phyloP scores from a whole-genome alignment of 2,329 filamentous ascomycete genomes.

The Xylaria sp. region DNA sequence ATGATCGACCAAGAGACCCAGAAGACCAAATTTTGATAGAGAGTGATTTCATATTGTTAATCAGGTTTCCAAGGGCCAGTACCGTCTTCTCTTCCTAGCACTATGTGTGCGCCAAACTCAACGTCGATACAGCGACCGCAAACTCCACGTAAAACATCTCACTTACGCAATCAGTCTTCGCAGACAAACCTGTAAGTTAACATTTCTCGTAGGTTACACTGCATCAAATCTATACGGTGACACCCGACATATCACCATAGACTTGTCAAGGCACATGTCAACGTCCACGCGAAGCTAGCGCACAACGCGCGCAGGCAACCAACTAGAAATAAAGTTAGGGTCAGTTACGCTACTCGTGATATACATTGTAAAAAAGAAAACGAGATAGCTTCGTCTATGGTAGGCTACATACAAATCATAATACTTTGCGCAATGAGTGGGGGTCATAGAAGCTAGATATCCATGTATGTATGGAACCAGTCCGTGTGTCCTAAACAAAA shows the following conservation, averaged over 20 bases:
- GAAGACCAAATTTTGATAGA: not conserved
- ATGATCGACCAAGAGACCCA: not conserved
- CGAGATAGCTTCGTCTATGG: not conserved
- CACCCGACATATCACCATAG: not conserved
- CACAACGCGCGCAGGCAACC: not conserved
- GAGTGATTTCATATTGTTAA: not conserved
- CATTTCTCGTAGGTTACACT: not conserved
- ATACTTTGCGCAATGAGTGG: not conserved
- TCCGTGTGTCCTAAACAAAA: not conserved
- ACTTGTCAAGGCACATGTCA: not conserved
- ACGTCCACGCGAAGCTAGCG: not conserved
- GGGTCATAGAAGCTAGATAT: not conserved
- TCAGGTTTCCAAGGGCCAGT: not conserved
- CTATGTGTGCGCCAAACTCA: not conserved
- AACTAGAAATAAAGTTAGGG: not conserved
- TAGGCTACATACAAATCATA: not conserved
- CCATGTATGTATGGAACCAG: not conserved
- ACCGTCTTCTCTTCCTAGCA: not conserved
- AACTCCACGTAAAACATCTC: not conserved
- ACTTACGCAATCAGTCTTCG: not conserved
- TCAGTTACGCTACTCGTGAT: not conserved
- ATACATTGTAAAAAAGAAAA: slow-evolving; percentile 3
- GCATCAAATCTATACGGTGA: not conserved
- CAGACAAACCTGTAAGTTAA: not conserved
- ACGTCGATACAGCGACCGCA: not conserved